Base-by-base conservation (phyloP, 441 rosid species). In the Melianthus villosus region DNA sequence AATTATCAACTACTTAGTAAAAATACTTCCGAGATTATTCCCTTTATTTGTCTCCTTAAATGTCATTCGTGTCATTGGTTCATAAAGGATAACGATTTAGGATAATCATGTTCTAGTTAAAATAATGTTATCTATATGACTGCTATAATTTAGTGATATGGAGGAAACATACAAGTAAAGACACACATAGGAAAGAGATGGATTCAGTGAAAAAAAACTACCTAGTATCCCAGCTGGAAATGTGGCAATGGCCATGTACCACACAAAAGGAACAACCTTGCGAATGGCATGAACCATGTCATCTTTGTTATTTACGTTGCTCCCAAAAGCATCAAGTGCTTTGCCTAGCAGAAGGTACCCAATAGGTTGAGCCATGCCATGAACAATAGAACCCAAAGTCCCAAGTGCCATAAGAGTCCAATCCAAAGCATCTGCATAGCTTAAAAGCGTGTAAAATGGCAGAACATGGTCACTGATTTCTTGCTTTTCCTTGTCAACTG, bases 221-320 rank as follows among this genome's bases (percentile, higher is more conserved):
- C 80, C 85, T 6, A 77, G 68, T 42, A 77, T 49, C 53, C 86
- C 86, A 9, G 81, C 81, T 0, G 86, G 86, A 45, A 77, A 71
- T 33, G 81, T 71, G 9, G 86, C 86, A 3, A 66, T 17, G 29
- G 81, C 81, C 81, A 77, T 77, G 70, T 71, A 77, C 68, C 73
- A 77, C 46, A 77, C 79, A 19, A 16, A 77, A 6, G 86, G 86
- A 55, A 77, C 39, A 46, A 68, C 66, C 81, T 77, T 56, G 34
- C 46, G 25, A 25, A 73, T 55, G 39, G 79, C 75, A 9, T 38
- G 26, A 39, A 65, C 82, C 58, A 61, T 74, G 22, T 17, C 61
- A 1, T 32, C 9, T 18, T 3, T 10, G 48, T 69, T 36, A 0
- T 14, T 0, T 3, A 67, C 45, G 42, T 71, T 56, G 37, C 33